Base-by-base conservation (phyloP, 805 yeast genomes). In the Schwanniomyces polymorphus region DNA sequence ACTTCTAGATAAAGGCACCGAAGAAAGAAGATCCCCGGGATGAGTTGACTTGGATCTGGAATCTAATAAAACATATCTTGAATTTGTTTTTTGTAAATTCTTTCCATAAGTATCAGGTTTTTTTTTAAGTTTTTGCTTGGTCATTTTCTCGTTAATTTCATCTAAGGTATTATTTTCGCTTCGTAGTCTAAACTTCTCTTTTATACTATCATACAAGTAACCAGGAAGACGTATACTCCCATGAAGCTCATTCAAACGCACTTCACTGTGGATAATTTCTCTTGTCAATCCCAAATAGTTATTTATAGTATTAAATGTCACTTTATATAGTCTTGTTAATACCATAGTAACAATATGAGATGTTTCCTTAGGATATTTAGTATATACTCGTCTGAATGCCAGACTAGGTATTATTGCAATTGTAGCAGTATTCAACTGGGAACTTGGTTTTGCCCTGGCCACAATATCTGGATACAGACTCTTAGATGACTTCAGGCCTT, bases 341-440 rank as follows among this genome's bases (percentile, higher is more conserved):
- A 92, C 89, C 81, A 92, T 91, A 57, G 95, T 97, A 11, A 92
- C 92, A 27, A 94, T 91, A 64, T 91, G 97, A 0, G 97, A 88
- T 0, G 97, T 86, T 0, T 97, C 88, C 52, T 87, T 81, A 5
- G 98, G 98, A 60, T 84, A 89, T 56, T 84, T 87, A 27, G 72
- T 61, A 6, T 87, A 85, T 34, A 92, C 77, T 45, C 86, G 73
- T 46, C 80, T 76, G 56, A 92, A 94, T 0, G 97, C 88, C 44
- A 82, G 84, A 1, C 85, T 82, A 0, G 99, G 99, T 12, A 92
- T 91, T 31, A 92, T 86, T 0, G 98, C 96, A 45, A 92, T 86
- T 0, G 98, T 91, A 28, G 95, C 87, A 35, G 58, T 52, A n/a
- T 58, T 47, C 2, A 48, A 42, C 6, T 45, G 45, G 25, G 45